Evolutionary conservation across 495 filamentous ascomycete species (phyloP), one percentile per base, ranked within the genome.

Genomic region (Durotheca rogersii): DNA sequence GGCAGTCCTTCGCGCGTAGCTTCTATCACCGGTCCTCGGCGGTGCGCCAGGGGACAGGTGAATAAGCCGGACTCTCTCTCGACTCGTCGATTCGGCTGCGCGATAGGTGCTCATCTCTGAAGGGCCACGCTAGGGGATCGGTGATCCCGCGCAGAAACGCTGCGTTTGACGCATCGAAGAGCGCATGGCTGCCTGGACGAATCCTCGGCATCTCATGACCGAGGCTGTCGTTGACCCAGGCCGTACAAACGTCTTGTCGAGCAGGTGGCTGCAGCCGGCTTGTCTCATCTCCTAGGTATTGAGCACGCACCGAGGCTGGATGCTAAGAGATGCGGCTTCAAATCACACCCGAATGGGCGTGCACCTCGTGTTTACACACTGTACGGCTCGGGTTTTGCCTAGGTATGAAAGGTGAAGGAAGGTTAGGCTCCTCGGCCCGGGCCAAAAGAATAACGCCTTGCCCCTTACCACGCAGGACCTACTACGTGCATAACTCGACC

Each of bases 251-350:
- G 29, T 54, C 41, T 41, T 46, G 50, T 19, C 40, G 37, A 44
- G 35, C 12, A 45, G 50, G 36, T 51, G 44, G 56, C 45, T 54
- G 50, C 50, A 54, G 50, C 30, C 23, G 31, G 41, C 30, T 33
- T 27, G 41, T 41, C 30, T 9, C 41, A 31, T 49, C 50, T 49
- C 41, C 49, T n/a, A n/a, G n/a, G 33, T 50, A 41, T 48, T 54
- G 34, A 37, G 44, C 32, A 35, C 19, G 43, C 41, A 31, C 36
- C 35, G 31, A 42, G 14, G 41, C 38, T 48, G 49, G 46, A 46
- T 40, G n/a, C n/a, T n/a, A 25, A 49, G 35, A 50, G 50, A 27
- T 59, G 56, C 56, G 56, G 56, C 56, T 59, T 50, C 31, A 39
- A 27, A 38, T 14, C 19, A 38, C 16, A 30, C 43, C 41, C 39